Percentiles rank a stretch among this genome's conserved stretches.
phyloP scores from a whole-genome alignment of 441 rosid genomes.

The Pelargonium australe region DNA sequence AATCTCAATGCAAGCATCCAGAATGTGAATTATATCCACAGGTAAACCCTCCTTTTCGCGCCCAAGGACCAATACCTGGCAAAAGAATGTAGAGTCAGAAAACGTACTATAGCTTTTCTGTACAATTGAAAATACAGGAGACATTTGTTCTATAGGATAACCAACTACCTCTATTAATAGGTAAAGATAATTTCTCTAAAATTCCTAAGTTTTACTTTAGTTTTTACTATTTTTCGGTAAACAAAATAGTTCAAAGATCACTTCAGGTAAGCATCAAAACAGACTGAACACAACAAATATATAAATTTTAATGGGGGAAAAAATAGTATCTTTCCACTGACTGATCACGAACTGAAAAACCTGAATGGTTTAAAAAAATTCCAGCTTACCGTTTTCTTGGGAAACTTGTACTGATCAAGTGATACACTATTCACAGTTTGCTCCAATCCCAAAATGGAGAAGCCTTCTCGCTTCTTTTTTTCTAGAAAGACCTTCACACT shows the following conservation, averaged over 20 bases:
- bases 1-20: conserved; percentile 91
- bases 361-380: neutral
- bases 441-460: conserved; percentile 86
- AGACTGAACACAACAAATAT: neutral
- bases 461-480: conserved; percentile 84
- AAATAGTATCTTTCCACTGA: neutral
- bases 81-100: conserved; percentile 17
- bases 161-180: neutral
- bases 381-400: conserved; percentile 63
- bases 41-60: conserved; percentile 96
- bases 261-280: neutral
- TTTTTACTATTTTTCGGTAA: neutral
- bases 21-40: conserved; percentile 76
- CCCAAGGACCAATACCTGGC: conserved; percentile 85
- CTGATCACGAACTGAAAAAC: neutral
- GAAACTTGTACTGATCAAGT: conserved; percentile 64
- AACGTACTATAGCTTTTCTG: neutral
- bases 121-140: neutral
- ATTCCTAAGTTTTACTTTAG: neutral
- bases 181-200: neutral
- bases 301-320: neutral
- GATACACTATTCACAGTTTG: conserved; percentile 85
- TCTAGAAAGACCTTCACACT: conserved; percentile 72
- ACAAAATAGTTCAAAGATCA: neutral
- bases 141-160: neutral